Base-by-base conservation (phyloP, 2,329 filamentous ascomycete genomes). In the Rhinocladiella mackenziei region DNA sequence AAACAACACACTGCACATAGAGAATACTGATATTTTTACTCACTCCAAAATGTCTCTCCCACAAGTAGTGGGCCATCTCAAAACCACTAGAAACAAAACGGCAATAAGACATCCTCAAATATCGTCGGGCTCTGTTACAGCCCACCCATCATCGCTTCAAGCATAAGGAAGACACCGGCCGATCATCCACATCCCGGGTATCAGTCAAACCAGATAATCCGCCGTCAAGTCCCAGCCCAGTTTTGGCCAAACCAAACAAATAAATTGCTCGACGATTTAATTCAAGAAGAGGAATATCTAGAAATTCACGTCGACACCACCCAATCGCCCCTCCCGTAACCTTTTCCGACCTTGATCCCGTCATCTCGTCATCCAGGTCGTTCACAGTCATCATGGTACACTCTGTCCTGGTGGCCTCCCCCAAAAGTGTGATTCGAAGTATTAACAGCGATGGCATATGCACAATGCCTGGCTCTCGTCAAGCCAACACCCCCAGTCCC, bases 401-500 rank as follows among this genome's bases (percentile, higher is more conserved):
- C 17, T 9, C 26, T 26, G 23, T 7, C 7, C 11, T 11, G 7
- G 23, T 11, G 7, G n/a, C 23, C 7, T 7, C 23, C 23, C 34
- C 11, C 14, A n/a, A 37, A 13, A 25, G 13, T 37, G 18, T 37
- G 34, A 14, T 25, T 37, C 20, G 18, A 22, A 37, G 6, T 26
- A 26, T 26, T 25, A 11, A 6, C n/a, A 25, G 34, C 3, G n/a
- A 37, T 37, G 13, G 14, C 2, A 37, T 26, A 26, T 26, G 7
- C 23, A 11, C 23, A 26, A 26, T 11, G 14, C 19, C 9, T 11
- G 6, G 3, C 29, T 4, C 15, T 25, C 18, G 33, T 48, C 34
- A 51, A 13, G 47, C 48, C 38, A 48, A 35, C 11, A 53, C 48
- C 8, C 48, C 50, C 23, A 53, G 41, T 11, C 44, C 50, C 18